Percentiles rank a stretch among this genome's conserved stretches.
Evolutionary conservation across 2,329 filamentous ascomycete genomes (phyloP).

Genomic region (Lachnellula occidentalis): DNA sequence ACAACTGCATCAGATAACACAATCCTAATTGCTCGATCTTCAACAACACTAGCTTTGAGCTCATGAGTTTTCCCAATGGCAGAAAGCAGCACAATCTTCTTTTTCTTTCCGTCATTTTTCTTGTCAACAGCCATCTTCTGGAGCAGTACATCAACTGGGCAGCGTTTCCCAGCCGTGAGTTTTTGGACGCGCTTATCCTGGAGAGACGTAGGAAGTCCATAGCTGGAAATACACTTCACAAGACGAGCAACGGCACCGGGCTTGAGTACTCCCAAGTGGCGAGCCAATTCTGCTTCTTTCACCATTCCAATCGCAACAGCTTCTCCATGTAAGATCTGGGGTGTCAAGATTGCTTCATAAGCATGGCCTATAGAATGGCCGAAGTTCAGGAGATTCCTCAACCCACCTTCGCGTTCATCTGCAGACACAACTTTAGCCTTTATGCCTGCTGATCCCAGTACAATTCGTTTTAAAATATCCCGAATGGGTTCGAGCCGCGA

Average conservation of each 20-base stretch:
- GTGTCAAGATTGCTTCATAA: slow-evolving; percentile 90
- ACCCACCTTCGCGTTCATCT: slow-evolving; percentile 88
- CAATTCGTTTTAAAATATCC: slow-evolving; percentile 67
- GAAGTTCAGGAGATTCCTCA: slow-evolving; percentile 94
- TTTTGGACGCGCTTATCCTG: slow-evolving; percentile 77
- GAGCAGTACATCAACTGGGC: slow-evolving; percentile 78
- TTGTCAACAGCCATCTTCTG: slow-evolving; percentile 97
- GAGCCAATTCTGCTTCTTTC: slow-evolving; percentile 89
- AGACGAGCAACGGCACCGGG: slow-evolving; percentile 85
- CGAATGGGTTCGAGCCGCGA: slow-evolving; percentile 64
- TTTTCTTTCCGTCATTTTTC: slow-evolving; percentile 93
- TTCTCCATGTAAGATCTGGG: slow-evolving; percentile 92
- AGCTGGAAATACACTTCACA: slow-evolving; percentile 90
- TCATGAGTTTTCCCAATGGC: slow-evolving; percentile 87
- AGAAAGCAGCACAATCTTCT: slow-evolving; percentile 90
- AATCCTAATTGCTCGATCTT: slow-evolving; percentile 76
- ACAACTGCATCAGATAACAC: slow-evolving; percentile 74
- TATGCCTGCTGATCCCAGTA: slow-evolving; percentile 83
- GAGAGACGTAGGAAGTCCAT: slow-evolving; percentile 80
- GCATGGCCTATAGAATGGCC: slow-evolving; percentile 98
- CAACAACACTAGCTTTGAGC: slow-evolving; percentile 81
- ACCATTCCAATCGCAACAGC: slow-evolving; percentile 98
- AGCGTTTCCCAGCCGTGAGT: slow-evolving; percentile 79
- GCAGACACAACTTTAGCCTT: slow-evolving; percentile 93
- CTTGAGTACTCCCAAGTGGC: slow-evolving; percentile 78